Conservation (phyloP, 1,284 basidiomycete species). For the Polyporus tsugae region DNA sequence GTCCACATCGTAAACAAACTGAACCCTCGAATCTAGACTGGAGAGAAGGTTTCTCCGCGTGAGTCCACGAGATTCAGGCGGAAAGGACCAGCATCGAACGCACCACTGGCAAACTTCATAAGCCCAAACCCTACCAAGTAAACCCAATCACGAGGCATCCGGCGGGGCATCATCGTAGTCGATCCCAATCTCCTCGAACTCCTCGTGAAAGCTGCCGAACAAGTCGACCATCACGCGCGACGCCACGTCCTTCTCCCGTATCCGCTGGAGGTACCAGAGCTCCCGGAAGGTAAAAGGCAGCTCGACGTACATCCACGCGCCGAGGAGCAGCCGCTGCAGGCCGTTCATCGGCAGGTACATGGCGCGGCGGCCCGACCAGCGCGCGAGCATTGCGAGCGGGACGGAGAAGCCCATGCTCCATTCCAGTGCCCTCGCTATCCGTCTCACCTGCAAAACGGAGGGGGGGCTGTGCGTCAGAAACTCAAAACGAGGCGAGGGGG, state of each 20-base stretch:
- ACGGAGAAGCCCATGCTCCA: conserved; percentile 5
- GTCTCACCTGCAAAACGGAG: not conserved
- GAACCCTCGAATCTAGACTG: too few species aligned
- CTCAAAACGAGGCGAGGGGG: not conserved
- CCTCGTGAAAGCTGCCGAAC: conserved; percentile 4
- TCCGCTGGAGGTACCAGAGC: not conserved
- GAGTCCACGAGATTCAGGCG: not conserved
- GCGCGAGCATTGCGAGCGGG: conserved; percentile 12
- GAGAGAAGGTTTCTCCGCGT: not conserved
- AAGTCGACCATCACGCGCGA: not conserved
- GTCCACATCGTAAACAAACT: too few species aligned
- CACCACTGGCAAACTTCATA: too few species aligned
- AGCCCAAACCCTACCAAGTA: too few species aligned
- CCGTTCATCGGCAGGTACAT: conserved; percentile 17
- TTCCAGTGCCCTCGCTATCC: not conserved
- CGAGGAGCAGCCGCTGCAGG: conserved; percentile 8
- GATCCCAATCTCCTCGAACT: conserved; percentile 1
- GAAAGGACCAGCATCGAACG: not conserved
- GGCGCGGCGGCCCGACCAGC: conserved; percentile 8
- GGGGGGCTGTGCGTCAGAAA: not conserved
- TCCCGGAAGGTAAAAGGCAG: not conserved
- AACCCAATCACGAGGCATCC: not conserved
- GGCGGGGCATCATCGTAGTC: not conserved
- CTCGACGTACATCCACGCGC: conserved; percentile 7
- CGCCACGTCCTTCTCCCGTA: not conserved